Conservation (phyloP, 805 yeast genomes). For the Candida broadrunensis region DNA sequence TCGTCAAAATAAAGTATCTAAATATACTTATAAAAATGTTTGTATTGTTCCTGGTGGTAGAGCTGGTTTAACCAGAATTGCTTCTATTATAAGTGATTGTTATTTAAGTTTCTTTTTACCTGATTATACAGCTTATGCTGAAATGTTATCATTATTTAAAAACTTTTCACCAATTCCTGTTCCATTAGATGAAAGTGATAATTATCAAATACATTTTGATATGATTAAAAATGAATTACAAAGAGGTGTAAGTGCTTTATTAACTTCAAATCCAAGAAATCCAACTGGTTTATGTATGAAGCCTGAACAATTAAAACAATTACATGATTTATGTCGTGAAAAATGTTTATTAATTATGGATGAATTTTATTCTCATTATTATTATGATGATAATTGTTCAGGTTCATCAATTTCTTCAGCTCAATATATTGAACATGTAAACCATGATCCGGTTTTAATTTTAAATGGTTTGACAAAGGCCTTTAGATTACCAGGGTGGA, state of each 20-base stretch:
- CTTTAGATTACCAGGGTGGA: slow-evolving; percentile 63
- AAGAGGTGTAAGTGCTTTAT: slow-evolving; percentile 56
- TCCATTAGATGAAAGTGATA: slow-evolving; percentile 55
- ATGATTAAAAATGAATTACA: slow-evolving; percentile 49
- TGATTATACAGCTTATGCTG: slow-evolving; percentile 64
- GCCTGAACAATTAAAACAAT: slow-evolving; percentile 41
- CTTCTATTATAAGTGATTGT: slow-evolving; percentile 57
- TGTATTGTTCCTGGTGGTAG: slow-evolving; percentile 66
- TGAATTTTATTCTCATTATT: slow-evolving; percentile 59
- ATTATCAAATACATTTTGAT: slow-evolving; percentile 53
- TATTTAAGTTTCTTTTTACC: slow-evolving; percentile 59
- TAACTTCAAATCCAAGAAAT: slow-evolving; percentile 61
- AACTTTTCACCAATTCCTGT: slow-evolving; percentile 64
- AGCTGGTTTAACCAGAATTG: slow-evolving; percentile 60
- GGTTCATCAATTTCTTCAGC: slow-evolving; percentile 54
- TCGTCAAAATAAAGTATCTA: slow-evolving; percentile 45
- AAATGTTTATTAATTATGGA: slow-evolving; percentile 60
- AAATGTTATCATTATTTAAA: slow-evolving; percentile 60
- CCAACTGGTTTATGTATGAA: slow-evolving; percentile 59
- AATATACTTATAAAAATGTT: slow-evolving; percentile 58
- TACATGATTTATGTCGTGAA: slow-evolving; percentile 52
- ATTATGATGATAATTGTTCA: slow-evolving; percentile 51
- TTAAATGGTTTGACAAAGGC: slow-evolving; percentile 61
- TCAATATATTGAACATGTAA: slow-evolving; percentile 50
- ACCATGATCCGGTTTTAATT: slow-evolving; percentile 56